Evolutionary conservation across 2,329 filamentous ascomycete species (phyloP), one percentile per base, ranked within the genome.

Genomic region (Shiraia sp.): DNA sequence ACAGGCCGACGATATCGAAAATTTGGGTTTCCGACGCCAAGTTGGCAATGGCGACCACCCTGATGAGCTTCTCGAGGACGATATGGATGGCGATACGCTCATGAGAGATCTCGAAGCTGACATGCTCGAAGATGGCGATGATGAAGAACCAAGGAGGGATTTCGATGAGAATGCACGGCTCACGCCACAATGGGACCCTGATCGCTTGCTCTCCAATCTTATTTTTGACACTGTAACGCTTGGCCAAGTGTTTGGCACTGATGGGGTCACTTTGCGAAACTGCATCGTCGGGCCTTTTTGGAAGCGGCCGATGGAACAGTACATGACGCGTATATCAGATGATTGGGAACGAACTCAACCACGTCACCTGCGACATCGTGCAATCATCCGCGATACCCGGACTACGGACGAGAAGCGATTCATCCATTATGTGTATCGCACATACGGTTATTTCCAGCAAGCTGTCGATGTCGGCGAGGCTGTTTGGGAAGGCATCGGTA

Each of bases 291-390:
- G 81, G 8, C 62, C 65, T 8, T 76, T 79, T 51, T 82, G 77
- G 64, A 74, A 73, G 38, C 71, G 79, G 35, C 77, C 80, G 0
- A 55, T 81, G 22, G 81, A 85, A 53, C 72, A 75, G 22, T 65
- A 75, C 14, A 57, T 84, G 15, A 65, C 64, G 34, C 75, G 79
- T 17, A 52, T 85, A 26, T 78, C 78, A 2, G 75, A 81, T 41
- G 69, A 74, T 40, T 83, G 80, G 76, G 75, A 80, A 39, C 55
- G 76, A 12, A 78, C 77, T n/a, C 82, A 85, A 51, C 81, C 81
- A 16, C 63, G 69, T 3, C 75, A 82, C 57, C 68, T 84, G 15
- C 75, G 77, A 13, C 79, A 83, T 54, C 63, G 82, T 12, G 73
- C 77, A 9, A 68, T 85, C 22, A 72, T 84, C 24, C 70, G 79